Percentiles rank a stretch among this genome's conserved stretches.
Conservation (phyloP, 305 asterid genomes). For the Ajuga reptans region DNA sequence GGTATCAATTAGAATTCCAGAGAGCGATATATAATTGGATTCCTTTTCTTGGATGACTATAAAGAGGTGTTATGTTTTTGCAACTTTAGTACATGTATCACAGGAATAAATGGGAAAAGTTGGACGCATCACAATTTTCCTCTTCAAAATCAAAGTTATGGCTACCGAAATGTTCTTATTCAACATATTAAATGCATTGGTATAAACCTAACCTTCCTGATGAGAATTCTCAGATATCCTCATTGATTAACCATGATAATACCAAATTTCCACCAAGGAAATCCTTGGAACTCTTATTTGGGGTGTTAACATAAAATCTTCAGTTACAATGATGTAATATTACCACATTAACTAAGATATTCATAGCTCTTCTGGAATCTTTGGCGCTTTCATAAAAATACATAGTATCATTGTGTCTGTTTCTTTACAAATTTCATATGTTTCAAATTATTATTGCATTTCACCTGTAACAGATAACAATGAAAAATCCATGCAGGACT, state of each 20-base stretch:
- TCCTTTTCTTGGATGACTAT: background rate
- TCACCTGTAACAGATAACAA: background rate
- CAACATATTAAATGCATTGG: background rate
- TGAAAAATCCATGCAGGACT: slow-evolving; percentile 50
- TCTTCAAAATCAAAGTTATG: background rate
- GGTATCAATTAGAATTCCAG: background rate
- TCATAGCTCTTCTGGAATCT: no score
- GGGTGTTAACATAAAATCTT: background rate
- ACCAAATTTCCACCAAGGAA: background rate
- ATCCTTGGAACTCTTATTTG: background rate
- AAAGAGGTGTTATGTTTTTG: background rate
- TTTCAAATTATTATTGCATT: background rate
- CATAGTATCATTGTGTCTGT: background rate
- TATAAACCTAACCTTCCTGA: background rate
- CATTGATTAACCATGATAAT: background rate
- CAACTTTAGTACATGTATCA: background rate
- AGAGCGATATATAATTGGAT: background rate
- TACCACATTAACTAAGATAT: background rate
- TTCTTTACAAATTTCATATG: background rate
- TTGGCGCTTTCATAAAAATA: background rate
- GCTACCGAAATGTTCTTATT: background rate
- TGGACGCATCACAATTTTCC: background rate
- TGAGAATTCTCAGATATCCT: background rate
- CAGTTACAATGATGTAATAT: background rate
- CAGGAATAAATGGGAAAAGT: background rate